A percentile compares a stretch with the other conserved stretches of the same genome.
Evolutionary conservation across 2,329 filamentous ascomycete species (phyloP).

Genomic region (Alternaria sp.): DNA sequence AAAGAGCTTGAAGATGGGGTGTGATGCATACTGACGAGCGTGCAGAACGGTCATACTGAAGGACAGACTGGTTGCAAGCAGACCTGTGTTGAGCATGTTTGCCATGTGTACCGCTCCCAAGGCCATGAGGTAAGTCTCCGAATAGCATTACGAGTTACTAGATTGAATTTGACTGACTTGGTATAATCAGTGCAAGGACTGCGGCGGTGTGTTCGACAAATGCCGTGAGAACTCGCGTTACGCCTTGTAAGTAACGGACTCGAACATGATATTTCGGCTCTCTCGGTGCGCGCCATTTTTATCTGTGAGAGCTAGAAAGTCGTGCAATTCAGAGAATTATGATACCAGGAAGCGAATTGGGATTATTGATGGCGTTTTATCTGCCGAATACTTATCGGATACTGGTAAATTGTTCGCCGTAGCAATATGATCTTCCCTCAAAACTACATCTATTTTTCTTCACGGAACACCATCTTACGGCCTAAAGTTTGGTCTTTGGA

Average conservation of each 20-base stretch:
- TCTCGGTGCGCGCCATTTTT: neutral
- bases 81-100: conserved; percentile 28
- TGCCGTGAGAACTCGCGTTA: conserved; percentile 10
- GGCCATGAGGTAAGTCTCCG: conserved; percentile 1
- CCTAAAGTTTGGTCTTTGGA: conserved; percentile 18
- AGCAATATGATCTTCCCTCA: neutral
- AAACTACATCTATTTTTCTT: neutral
- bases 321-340: neutral
- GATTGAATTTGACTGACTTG: neutral
- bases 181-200: conserved; percentile 6
- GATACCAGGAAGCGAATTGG: neutral
- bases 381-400: neutral
- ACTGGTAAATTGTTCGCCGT: neutral
- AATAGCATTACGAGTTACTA: too few relatives aligned
- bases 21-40: neutral
- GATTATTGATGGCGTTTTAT: neutral
- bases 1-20: accelerated
- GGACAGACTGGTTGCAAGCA: conserved; percentile 19
- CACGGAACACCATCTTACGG: too few relatives aligned
- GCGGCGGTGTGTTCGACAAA: conserved; percentile 7
- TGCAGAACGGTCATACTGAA: conserved; percentile 21
- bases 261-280: neutral
- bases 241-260: neutral
- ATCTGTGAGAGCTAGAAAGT: neutral
- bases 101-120: conserved; percentile 8